Base-by-base conservation (phyloP, 2,329 filamentous ascomycete genomes). In the Metarhizium rileyi region DNA sequence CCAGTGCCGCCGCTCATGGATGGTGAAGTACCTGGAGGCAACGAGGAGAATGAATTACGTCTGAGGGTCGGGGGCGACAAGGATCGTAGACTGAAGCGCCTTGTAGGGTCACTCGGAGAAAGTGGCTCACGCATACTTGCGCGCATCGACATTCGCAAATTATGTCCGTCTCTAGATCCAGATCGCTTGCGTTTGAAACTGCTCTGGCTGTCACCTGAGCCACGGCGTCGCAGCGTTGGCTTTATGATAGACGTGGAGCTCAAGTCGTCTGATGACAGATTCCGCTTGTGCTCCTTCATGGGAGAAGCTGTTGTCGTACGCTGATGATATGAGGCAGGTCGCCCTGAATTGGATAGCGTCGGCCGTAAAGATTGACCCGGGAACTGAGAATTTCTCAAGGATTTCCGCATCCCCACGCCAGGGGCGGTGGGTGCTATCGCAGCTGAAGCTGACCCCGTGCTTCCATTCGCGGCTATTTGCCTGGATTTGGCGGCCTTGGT, bases 91-190 rank as follows among this genome's bases (percentile, higher is more conserved):
- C 83, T 87, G 60, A 87, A 83, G 23, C 78, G 75, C n/a, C 78
- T 76, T n/a, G 79, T 61, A 7, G 53, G 45, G 20, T 70, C 62
- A 25, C 66, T 69, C 5, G 59, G 53, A 3, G 55, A 44, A 10
- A 53, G 50, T 20, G 56, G 46, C 12, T 63, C 61, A 6, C 53
- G 57, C 40, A 54, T 30, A 40, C 55, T 58, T 26, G 58, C 55
- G 52, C 90, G 78, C 86, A 95, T 87, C 2, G 86, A 88, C 47
- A 74, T 77, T 50, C 83, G 83, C 73, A 95, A 87, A 1, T 71
- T 76, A 48, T 81, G 77, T 0, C 74, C 73, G 41, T 73, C 66
- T 38, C 67, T 66, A 5, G 65, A 62, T 47, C 69, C 62, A 35
- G 75, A 68, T 53, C 78, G 76, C 41, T 72, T 67, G 26, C 87